phyloP scores from a whole-genome alignment of 2,329 filamentous ascomycete genomes.

The Didymella glomerata region DNA sequence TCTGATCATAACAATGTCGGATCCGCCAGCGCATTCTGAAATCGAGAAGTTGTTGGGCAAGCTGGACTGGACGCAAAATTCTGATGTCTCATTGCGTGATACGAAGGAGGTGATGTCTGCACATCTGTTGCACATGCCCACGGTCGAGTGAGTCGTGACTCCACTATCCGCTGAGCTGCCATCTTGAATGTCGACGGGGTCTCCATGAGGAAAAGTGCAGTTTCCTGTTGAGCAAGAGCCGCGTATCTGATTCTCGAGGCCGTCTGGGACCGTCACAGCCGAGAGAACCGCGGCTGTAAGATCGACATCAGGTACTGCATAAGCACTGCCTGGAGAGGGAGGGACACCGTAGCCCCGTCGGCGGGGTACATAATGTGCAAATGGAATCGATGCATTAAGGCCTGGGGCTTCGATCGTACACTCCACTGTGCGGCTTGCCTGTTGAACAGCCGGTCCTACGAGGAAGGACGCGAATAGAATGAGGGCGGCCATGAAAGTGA shows the following conservation, averaged over 20 bases:
- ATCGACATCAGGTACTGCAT: not conserved
- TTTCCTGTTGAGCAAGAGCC: not conserved
- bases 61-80: not conserved
- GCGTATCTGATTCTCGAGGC: not conserved
- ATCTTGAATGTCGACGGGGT: not conserved
- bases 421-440: conserved; percentile 8
- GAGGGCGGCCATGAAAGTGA: not conserved
- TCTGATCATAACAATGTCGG: not conserved
- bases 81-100: not conserved
- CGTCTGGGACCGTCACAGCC: not conserved
- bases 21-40: not conserved
- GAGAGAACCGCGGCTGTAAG: not conserved
- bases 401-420: not conserved
- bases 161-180: accelerated
- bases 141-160: not conserved
- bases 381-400: not conserved
- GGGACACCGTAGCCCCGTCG: not conserved
- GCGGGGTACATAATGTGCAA: not conserved
- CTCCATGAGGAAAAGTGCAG: not conserved
- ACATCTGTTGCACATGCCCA: not conserved
- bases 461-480: conserved; percentile 1
- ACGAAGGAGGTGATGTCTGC: not conserved
- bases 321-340: no score
- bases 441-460: conserved; percentile 8
- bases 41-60: not conserved